These are phyloP conservation scores for Termitomyces sp. DNA, from an alignment of 768 basidiomycete genomes.

Conservation along the genomic window DNA sequence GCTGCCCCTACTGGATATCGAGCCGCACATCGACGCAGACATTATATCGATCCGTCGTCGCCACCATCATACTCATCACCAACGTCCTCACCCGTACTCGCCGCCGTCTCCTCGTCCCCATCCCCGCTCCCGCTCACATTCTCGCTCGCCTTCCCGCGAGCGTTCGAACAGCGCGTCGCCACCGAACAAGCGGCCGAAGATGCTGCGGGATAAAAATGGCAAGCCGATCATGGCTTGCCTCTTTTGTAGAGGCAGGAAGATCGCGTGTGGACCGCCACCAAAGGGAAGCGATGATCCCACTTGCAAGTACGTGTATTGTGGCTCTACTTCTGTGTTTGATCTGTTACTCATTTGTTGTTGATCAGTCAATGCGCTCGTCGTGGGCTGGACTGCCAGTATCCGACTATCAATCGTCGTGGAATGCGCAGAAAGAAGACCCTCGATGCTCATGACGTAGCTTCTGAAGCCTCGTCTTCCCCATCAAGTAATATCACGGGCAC, in stretches of 20 bases:
- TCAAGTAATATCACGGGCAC: no score
- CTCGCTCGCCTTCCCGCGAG: conserved; percentile 1
- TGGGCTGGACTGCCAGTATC: background rate
- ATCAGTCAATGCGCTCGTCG: background rate
- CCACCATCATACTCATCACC: background rate
- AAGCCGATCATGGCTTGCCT: conserved; percentile 44
- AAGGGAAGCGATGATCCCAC: conserved; percentile 31
- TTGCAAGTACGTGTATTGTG: conserved; percentile 39
- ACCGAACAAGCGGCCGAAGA: conserved; percentile 1
- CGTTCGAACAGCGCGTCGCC: background rate
- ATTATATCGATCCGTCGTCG: background rate
- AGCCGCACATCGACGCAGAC: background rate
- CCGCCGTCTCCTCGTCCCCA: background rate
- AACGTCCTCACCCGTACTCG: conserved; percentile 2
- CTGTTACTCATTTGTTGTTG: background rate
- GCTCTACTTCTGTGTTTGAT: no score
- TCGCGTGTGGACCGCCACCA: conserved; percentile 41
- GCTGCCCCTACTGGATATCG: background rate
- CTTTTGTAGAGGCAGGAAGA: conserved; percentile 46
- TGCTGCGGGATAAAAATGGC: background rate
- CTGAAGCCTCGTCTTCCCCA: background rate
- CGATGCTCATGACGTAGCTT: background rate
- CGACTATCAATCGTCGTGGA: background rate
- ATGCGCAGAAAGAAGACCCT: background rate
- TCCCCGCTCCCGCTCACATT: background rate